Evolutionary conservation across 805 yeast genomes (phyloP).

Genomic region (Zygosaccharomyces gambellarensis): DNA sequence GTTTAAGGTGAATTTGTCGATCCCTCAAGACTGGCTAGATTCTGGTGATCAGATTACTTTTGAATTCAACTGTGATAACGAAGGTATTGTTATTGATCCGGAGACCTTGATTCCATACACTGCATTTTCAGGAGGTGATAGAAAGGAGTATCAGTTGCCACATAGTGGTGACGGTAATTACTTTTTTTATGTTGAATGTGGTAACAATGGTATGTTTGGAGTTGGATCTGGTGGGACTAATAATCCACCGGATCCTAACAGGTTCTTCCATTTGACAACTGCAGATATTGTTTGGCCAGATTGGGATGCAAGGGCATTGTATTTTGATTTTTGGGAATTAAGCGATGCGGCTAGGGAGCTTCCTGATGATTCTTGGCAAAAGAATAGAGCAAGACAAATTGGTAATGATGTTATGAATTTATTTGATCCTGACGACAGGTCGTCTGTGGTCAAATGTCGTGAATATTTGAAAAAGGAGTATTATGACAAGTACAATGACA

Average conservation of each 20-base stretch:
- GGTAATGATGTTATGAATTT: conserved; percentile 77
- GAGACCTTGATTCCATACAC: conserved; percentile 60
- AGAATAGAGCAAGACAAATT: conserved; percentile 73
- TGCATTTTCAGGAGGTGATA: conserved; percentile 84
- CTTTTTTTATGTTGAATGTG: conserved; percentile 75
- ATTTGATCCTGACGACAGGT: conserved; percentile 67
- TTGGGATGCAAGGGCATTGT: conserved; percentile 69
- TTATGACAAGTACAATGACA: conserved; percentile 63
- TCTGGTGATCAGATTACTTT: conserved; percentile 52
- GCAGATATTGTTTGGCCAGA: conserved; percentile 84
- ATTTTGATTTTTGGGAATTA: conserved; percentile 79
- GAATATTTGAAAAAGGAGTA: conserved; percentile 51
- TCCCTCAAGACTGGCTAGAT: conserved; percentile 51
- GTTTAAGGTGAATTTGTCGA: conserved; percentile 65
- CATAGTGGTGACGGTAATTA: conserved; percentile 47
- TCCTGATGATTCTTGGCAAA: conserved; percentile 70
- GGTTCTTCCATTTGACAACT: conserved; percentile 57
- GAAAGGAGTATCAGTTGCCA: conserved; percentile 71
- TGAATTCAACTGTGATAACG: conserved; percentile 83
- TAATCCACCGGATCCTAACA: conserved; percentile 65
- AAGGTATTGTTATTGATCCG: conserved; percentile 70
- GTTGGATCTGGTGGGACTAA: conserved; percentile 57
- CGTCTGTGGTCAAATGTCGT: conserved; percentile 58
- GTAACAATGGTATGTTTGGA: conserved; percentile 94
- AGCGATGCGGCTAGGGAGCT: conserved; percentile 90